Evolutionary conservation across 73 alveolate species (phyloP), one percentile per base, ranked within the genome.

Genomic region (Strombidium stylifer): DNA sequence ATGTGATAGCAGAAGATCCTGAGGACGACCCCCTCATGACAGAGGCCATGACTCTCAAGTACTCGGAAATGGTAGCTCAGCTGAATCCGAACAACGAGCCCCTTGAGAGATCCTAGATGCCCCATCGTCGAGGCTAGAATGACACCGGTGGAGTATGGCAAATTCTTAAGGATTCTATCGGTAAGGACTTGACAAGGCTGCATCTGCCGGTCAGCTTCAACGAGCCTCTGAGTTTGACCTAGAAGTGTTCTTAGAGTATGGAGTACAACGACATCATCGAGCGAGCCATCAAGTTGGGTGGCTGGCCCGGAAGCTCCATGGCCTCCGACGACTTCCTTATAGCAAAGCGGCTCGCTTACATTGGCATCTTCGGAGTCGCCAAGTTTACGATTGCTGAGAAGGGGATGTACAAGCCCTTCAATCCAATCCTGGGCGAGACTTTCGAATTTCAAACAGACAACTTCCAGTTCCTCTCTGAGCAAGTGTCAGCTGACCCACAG

Each of bases 201-300:
- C 71, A 96, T 31, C 83, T 92, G 16, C 98, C 98, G 36, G 96
- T 96, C 1, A 81, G 75, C 57, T 94, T 91, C 64, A 96, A 96
- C 82, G 98, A 93, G 57, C 99, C 99, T 19, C 59, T 93, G 39
- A 64, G 45, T 47, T 44, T 64, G 12, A 44, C 45, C 31, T 55
- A 64, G 42, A 10, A 4, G n/a, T 4, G n/a, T 10, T 4, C 10
- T 10, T 32, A 32, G 10, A 32, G 10, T 10, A 10, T 32, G 10
- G 42, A 4, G 10, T 32, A 32, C 10, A 6, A 4, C n/a, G 42
- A 32, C 10, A 32, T 32, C 4, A 6, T 6, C 10, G 42, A 32
- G 4, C n/a, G 10, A 10, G 42, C 42, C 10, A 10, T 32, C n/a
- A 32, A 32, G 42, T 32, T 6, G 42, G 42, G 10, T 32, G n/a